Evolutionary conservation across 306 rosid species (phyloP).

Genomic region (Pyrus bretschneideri): DNA sequence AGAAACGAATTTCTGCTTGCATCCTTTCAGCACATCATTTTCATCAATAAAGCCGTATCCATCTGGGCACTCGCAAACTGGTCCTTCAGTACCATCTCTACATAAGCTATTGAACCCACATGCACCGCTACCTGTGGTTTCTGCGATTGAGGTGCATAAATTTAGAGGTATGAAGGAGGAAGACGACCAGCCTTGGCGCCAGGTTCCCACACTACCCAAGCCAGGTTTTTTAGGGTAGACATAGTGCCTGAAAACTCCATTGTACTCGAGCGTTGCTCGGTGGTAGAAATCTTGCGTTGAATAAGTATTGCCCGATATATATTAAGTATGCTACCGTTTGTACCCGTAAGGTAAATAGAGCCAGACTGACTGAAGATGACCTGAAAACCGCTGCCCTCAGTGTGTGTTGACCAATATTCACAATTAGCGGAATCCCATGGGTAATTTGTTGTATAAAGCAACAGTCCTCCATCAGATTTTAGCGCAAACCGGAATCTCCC

Average conservation of each 20-base stretch:
- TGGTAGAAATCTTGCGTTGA: neutral
- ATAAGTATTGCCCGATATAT: neutral
- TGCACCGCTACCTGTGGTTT: neutral
- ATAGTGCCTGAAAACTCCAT: neutral
- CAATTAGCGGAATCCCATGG: too few species aligned
- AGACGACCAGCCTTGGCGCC: neutral
- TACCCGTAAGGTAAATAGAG: neutral
- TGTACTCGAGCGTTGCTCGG: neutral
- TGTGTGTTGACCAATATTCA: neutral
- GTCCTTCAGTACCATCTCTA: neutral
- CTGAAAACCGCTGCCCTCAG: neutral
- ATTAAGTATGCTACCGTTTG: neutral
- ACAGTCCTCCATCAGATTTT: too few species aligned
- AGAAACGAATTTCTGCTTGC: conserved; percentile 25
- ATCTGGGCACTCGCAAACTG: conserved; percentile 21
- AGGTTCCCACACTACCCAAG: neutral
- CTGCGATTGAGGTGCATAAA: neutral
- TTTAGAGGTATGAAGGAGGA: neutral
- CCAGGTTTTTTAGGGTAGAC: neutral
- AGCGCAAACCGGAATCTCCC: too few species aligned
- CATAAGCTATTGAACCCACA: conserved; percentile 22
- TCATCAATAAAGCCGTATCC: conserved; percentile 26
- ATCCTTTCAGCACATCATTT: conserved; percentile 26
- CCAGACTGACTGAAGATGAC: neutral
- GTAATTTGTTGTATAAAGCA: too few species aligned